phyloP scores from a whole-genome alignment of 1,284 basidiomycete species.

The Thecaphora frezii region DNA sequence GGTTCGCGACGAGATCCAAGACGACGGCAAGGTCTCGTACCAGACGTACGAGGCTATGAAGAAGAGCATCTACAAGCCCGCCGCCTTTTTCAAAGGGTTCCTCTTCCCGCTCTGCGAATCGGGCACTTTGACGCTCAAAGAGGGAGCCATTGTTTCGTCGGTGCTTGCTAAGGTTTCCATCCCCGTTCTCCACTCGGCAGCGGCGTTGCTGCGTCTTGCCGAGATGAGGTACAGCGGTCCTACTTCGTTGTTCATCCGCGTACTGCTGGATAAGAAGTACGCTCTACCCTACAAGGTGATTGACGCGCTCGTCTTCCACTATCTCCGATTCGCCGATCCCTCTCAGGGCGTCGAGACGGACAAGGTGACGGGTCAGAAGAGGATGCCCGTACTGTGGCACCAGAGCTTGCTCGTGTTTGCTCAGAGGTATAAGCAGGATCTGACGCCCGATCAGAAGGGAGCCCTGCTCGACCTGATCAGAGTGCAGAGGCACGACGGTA shows the following conservation, averaged over 20 bases:
- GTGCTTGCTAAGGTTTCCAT: constrained; percentile 88
- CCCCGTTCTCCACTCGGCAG: constrained; percentile 92
- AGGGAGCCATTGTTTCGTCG: constrained; percentile 91
- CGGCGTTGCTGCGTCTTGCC: constrained; percentile 86
- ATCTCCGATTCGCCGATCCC: constrained; percentile 76
- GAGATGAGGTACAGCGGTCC: constrained; percentile 95
- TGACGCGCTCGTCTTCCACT: constrained; percentile 96
- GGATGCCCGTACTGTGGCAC: constrained; percentile 89
- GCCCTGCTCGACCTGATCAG: constrained; percentile 91
- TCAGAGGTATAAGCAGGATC: constrained; percentile 94
- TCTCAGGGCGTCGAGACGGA: constrained; percentile 53
- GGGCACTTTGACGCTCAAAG: constrained; percentile 82
- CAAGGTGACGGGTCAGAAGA: constrained; percentile 38
- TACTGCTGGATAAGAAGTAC: constrained; percentile 96
- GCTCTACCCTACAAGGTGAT: constrained; percentile 97
- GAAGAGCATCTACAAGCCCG: constrained; percentile 90
- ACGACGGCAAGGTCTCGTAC: constrained; percentile 81
- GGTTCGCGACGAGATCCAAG: constrained; percentile 80
- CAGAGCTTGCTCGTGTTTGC: constrained; percentile 92
- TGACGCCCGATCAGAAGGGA: constrained; percentile 96
- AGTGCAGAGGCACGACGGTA: constrained; percentile 82
- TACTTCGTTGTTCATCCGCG: constrained; percentile 94
- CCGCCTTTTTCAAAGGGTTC: constrained; percentile 97
- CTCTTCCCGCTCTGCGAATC: constrained; percentile 88
- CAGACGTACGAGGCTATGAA: constrained; percentile 93